Percentiles rank a stretch among this genome's conserved stretches.
Evolutionary conservation across 106 monocot species (phyloP).

Genomic region (Dioscorea dumetorum): DNA sequence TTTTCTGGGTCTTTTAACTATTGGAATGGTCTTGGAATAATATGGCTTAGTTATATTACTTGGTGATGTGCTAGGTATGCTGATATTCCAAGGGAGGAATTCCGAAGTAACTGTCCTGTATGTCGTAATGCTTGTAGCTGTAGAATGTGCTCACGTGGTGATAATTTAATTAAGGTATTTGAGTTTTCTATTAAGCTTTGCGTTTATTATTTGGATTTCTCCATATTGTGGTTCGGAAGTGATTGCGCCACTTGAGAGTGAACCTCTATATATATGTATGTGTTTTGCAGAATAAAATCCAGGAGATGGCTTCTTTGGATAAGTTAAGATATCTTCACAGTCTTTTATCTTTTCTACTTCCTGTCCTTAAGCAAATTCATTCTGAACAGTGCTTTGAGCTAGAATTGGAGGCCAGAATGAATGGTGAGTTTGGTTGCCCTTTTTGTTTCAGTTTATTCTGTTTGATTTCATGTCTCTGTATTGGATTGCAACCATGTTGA

Average conservation of each 20-base stretch:
- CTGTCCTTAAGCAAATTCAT: constrained; percentile 71
- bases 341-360: constrained; percentile 67
- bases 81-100: constrained; percentile 69
- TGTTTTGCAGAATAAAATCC: constrained; percentile 57
- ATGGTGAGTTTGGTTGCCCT: constrained; percentile 28
- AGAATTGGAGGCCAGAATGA: constrained; percentile 57
- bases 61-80: constrained; percentile 39
- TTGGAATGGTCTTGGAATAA: neutral
- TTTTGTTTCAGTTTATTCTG: neutral
- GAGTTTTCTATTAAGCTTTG: neutral
- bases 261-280: neutral
- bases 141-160: constrained; percentile 58
- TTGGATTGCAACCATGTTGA: neutral
- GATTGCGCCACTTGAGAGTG: neutral
- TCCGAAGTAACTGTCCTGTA: constrained; percentile 70
- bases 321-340: constrained; percentile 78
- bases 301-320: constrained; percentile 56
- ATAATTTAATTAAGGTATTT: constrained; percentile 80
- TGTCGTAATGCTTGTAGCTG: constrained; percentile 93
- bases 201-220: neutral
- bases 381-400: constrained; percentile 74
- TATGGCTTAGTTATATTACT: neutral
- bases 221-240: neutral
- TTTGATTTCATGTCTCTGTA: neutral
- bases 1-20: neutral